A percentile compares a stretch with the other conserved stretches of the same genome.
Conservation (phyloP, 2,329 filamentous ascomycete species). For the Pseudogymnoascus sp. region DNA sequence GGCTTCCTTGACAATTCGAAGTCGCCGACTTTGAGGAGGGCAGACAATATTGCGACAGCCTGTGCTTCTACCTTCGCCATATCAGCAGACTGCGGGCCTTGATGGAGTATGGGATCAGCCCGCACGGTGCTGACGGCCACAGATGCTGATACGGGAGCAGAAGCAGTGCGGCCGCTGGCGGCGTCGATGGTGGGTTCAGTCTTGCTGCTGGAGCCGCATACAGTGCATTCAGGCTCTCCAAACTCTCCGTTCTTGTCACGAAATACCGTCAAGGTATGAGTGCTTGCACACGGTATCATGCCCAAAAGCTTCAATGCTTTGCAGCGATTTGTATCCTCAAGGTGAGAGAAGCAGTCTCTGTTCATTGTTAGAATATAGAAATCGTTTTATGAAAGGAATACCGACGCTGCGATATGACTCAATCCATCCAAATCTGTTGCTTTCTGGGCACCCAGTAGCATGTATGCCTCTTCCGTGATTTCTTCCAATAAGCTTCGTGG, state of each 20-base stretch:
- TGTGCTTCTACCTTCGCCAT: conserved; percentile 27
- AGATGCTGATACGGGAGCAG: background rate
- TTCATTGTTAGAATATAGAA: conserved; percentile 12
- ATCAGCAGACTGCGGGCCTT: conserved; percentile 16
- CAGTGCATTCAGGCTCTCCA: conserved; percentile 20
- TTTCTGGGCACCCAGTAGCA: conserved; percentile 29
- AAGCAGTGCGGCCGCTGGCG: background rate
- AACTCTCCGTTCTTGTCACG: conserved; percentile 24
- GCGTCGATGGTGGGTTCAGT: conserved; percentile 13
- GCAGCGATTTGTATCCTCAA: conserved; percentile 43
- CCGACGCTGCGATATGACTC: conserved; percentile 41
- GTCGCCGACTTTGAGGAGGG: conserved; percentile 16
- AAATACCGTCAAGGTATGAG: conserved; percentile 33
- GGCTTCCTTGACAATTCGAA: conserved; percentile 49
- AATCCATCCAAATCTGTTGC: conserved; percentile 31
- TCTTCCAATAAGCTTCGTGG: conserved; percentile 28
- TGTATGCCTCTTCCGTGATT: conserved; percentile 28
- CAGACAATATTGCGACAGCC: background rate
- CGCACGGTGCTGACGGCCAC: background rate
- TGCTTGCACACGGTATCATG: conserved; percentile 46
- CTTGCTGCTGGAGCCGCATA: conserved; percentile 22
- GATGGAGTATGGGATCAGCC: background rate
- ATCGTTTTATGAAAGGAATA: conserved; percentile 13
- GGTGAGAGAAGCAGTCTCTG: conserved; percentile 35
- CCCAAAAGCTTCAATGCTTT: conserved; percentile 47